Evolutionary conservation across 2,329 filamentous ascomycete species (phyloP).

Genomic region (Penicillium brasilianum): DNA sequence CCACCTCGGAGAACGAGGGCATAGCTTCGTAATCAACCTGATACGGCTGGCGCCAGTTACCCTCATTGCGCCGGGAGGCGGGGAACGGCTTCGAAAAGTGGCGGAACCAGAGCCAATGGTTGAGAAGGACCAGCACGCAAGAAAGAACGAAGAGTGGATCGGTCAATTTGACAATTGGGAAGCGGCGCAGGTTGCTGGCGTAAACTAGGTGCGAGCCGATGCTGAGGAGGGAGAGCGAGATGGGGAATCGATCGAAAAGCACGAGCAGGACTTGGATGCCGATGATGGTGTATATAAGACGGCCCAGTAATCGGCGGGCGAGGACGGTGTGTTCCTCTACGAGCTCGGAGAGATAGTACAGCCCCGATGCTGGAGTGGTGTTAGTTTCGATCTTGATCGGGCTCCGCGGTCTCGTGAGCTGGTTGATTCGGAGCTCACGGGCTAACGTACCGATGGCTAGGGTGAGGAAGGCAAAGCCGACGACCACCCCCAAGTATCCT

Average conservation of each 20-base stretch:
- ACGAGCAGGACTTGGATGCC: constrained; percentile 74
- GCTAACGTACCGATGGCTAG: constrained; percentile 76
- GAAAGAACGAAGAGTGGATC: constrained; percentile 86
- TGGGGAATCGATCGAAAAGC: constrained; percentile 83
- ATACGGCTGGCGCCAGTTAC: constrained; percentile 45
- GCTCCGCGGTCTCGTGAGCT: background rate
- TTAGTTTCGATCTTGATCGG: constrained; percentile 11
- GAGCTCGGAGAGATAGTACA: constrained; percentile 97
- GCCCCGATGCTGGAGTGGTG: constrained; percentile 75
- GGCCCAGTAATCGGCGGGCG: constrained; percentile 82
- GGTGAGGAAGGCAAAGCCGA: constrained; percentile 93
- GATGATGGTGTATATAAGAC: constrained; percentile 83
- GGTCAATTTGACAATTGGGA: constrained; percentile 79
- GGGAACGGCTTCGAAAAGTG: constrained; percentile 76
- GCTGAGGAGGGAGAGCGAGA: constrained; percentile 73
- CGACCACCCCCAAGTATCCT: constrained; percentile 82
- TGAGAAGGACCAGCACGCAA: constrained; percentile 81
- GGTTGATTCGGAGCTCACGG: background rate
- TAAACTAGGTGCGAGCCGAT: constrained; percentile 84
- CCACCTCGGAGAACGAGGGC: constrained; percentile 90
- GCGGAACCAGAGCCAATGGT: constrained; percentile 95
- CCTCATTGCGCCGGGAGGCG: constrained; percentile 38
- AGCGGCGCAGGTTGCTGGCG: constrained; percentile 78
- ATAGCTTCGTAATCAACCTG: constrained; percentile 55
- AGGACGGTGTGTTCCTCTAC: constrained; percentile 97